Conservation (phyloP, 2,329 filamentous ascomycete genomes). For the Triangularia setosa region DNA sequence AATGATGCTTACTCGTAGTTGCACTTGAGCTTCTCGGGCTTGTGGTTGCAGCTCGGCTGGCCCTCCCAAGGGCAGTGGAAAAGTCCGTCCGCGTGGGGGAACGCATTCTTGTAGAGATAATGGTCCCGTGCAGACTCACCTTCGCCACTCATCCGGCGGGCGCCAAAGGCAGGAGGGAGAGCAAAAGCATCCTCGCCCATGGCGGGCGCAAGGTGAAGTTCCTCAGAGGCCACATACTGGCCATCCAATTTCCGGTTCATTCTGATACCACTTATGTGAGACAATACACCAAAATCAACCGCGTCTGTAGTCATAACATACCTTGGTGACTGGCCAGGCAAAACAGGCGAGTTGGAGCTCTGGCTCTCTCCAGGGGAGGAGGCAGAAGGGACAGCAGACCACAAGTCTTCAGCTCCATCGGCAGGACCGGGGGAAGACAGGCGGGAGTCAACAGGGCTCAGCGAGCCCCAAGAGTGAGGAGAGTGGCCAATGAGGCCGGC, state of each 20-base stretch:
- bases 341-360: slow-evolving; percentile 45
- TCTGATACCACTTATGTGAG: slow-evolving; percentile 34
- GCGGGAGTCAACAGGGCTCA: slow-evolving; percentile 50
- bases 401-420: slow-evolving; percentile 50
- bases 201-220: slow-evolving; percentile 33
- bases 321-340: slow-evolving; percentile 51
- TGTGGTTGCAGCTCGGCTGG: slow-evolving; percentile 72
- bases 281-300: slow-evolving; percentile 23
- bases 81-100: slow-evolving; percentile 66
- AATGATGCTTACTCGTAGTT: slow-evolving; percentile 81
- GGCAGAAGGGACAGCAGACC: slow-evolving; percentile 37
- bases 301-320: slow-evolving; percentile 37
- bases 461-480: slow-evolving; percentile 50
- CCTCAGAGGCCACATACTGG: slow-evolving; percentile 36
- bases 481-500: slow-evolving; percentile 46
- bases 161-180: slow-evolving; percentile 39
- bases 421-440: slow-evolving; percentile 47
- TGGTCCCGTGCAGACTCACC: slow-evolving; percentile 61
- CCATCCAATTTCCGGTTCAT: slow-evolving; percentile 37
- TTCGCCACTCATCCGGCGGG: slow-evolving; percentile 48
- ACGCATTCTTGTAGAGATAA: slow-evolving; percentile 65
- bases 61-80: slow-evolving; percentile 91
- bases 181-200: slow-evolving; percentile 35
- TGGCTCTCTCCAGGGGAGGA: slow-evolving; percentile 43
- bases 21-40: slow-evolving; percentile 94